phyloP scores from a whole-genome alignment of 768 basidiomycete genomes.

The Ramaria rubella region DNA sequence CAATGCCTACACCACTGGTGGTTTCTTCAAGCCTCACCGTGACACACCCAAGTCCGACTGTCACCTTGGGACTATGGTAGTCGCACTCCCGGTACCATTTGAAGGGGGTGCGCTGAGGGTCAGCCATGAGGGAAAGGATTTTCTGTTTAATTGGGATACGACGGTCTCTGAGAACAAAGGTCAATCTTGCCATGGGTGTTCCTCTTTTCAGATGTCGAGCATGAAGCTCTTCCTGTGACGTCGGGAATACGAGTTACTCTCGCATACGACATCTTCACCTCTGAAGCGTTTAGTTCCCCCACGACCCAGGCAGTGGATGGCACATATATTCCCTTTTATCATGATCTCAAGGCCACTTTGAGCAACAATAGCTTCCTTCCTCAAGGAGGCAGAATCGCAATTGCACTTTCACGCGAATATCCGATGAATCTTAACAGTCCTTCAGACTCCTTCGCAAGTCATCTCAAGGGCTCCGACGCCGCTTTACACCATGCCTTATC shows the following conservation, averaged over 20 bases:
- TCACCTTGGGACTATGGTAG: constrained; percentile 13
- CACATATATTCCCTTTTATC: neutral
- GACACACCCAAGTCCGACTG: constrained; percentile 11
- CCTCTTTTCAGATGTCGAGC: constrained; percentile 36
- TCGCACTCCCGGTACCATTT: constrained; percentile 9
- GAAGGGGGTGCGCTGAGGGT: constrained; percentile 12
- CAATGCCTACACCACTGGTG: constrained; percentile 31
- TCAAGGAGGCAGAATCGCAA: neutral
- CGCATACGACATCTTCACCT: constrained; percentile 24
- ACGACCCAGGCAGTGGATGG: too few relatives aligned
- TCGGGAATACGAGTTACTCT: constrained; percentile 36
- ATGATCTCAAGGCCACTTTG: neutral
- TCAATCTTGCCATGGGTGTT: constrained; percentile 22
- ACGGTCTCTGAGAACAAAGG: neutral
- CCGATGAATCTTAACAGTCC: neutral
- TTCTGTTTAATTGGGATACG: constrained; percentile 4
- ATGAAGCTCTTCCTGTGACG: constrained; percentile 31
- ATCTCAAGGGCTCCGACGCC: constrained; percentile 4
- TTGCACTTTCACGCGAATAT: neutral
- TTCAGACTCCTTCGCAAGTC: neutral
- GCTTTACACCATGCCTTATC: neutral
- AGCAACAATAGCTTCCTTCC: neutral
- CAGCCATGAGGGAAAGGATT: constrained; percentile 6
- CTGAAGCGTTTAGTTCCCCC: neutral
- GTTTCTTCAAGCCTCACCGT: constrained; percentile 15